These are phyloP conservation scores for Papiliotrema terrestris DNA, from an alignment of 1,284 basidiomycete genomes.

Conservation along the genomic window DNA sequence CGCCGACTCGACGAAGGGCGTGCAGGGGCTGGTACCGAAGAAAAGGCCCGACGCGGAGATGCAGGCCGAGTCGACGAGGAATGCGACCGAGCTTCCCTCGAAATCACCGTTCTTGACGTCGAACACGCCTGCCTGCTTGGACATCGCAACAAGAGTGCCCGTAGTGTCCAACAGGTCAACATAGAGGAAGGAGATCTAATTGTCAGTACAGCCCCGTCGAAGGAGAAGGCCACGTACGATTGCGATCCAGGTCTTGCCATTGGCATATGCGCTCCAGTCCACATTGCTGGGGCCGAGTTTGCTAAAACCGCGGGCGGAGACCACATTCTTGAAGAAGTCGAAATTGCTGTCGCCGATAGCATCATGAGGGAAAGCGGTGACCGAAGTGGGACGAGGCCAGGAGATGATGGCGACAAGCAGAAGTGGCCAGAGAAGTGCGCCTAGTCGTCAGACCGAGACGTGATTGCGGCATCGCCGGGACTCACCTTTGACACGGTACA, in stretches of 20 bases:
- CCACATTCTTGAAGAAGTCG: slow-evolving; percentile 83
- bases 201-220: not conserved
- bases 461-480: not conserved
- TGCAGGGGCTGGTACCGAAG: slow-evolving; percentile 81
- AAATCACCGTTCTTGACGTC: slow-evolving; percentile 83
- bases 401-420: slow-evolving; percentile 81
- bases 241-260: slow-evolving; percentile 80
- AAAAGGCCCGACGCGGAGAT: slow-evolving; percentile 49
- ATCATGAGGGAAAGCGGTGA: slow-evolving; percentile 80
- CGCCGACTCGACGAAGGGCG: slow-evolving; percentile 64
- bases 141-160: slow-evolving; percentile 86
- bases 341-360: slow-evolving; percentile 66
- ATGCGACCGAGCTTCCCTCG: slow-evolving; percentile 78
- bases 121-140: slow-evolving; percentile 83
- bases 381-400: slow-evolving; percentile 74
- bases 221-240: slow-evolving; percentile 56
- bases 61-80: slow-evolving; percentile 57
- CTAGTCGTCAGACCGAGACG: slow-evolving; percentile 3
- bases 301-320: slow-evolving; percentile 57
- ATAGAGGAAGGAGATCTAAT: slow-evolving; percentile 64
- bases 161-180: slow-evolving; percentile 72
- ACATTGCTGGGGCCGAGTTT: slow-evolving; percentile 42
- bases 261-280: slow-evolving; percentile 51
- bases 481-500: slow-evolving; percentile 81
- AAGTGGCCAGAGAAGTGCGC: slow-evolving; percentile 53